These are phyloP conservation scores for Sorghum bicolor DNA, from an alignment of 176 grass and related monocot species.

Conservation along the genomic window Sorghum_bicolor_NCBIv3 NC_012871.2:56175501-56176000, in stretches of 20 bases:
- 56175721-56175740: neutral
- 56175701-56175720: neutral
- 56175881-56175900: neutral
- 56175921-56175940: neutral
- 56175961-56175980: neutral
- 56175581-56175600: neutral
- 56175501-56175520: neutral
- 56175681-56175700: neutral
- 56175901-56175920: neutral
- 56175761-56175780: neutral
- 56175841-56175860: neutral
- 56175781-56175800: neutral
- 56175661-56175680: neutral
- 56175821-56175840: neutral
- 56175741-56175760: neutral
- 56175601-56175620: neutral
- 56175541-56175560: neutral
- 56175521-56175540: neutral
- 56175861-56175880: neutral
- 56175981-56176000: neutral
- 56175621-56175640: neutral
- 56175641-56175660: conserved; percentile 1
- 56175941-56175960: neutral
- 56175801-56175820: neutral
- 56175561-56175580: neutral